Base-by-base conservation (phyloP, 305 asterid species). In the Fraxinus greggii region DNA sequence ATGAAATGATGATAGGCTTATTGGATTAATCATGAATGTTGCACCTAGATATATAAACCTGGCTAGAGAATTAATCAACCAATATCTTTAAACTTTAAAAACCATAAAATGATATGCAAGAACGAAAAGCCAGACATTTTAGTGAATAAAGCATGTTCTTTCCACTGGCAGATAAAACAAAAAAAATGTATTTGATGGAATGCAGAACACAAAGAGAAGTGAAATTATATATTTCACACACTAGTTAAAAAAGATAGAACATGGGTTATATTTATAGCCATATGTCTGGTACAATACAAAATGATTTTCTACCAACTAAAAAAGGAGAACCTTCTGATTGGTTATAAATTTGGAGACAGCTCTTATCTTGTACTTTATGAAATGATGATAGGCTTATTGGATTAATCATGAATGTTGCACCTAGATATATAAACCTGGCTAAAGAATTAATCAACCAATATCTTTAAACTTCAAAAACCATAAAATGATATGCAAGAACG, bases 1-100 rank as follows among this genome's bases (percentile, higher is more conserved):
- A 77, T 54, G 83, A 85, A 83, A 76, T 63, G 9, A 36, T 26
- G 21, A 54, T 42, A 74, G 81, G 45, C 72, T 35, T 40, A 54
- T 38, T 21, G 78, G 33, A 54, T 9, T 29, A 72, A n/a, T 72
- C 45, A n/a, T 33, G 76, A 72, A 26, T 12, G 21, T 61, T 65
- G 79, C 75, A 79, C 15, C 35, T 72, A 21, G 54, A 77, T 12
- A 0, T 1, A 78, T 29, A 48, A 36, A 59, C 54, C 63, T 59
- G 40, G 31, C 48, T 12, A 72, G 33, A 32, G 48, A 72, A 72
- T 72, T 6, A 72, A 15, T 75, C 79, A 21, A 36, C 83, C 26
- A 74, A 73, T 61, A 77, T 77, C 28, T 48, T 42, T 32, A 63
- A 42, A 45, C 23, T 69, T 29, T 40, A 74, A 3, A 56, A 67